Evolutionary conservation across 2,329 filamentous ascomycete species (phyloP).

Genomic region (Triangularia setosa): DNA sequence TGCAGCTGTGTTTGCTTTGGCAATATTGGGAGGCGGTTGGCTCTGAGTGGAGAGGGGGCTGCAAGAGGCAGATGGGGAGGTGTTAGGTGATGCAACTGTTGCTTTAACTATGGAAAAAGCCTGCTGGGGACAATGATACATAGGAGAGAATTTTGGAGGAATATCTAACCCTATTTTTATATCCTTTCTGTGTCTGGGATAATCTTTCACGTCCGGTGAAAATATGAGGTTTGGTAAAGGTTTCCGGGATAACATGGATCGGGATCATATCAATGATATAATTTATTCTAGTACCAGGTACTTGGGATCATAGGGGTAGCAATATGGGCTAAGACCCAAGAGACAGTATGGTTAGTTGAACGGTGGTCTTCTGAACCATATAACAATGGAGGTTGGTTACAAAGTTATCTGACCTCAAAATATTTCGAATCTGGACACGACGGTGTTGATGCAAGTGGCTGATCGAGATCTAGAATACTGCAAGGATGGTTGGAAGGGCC

Average conservation of each 20-base stretch:
- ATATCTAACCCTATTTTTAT: background rate
- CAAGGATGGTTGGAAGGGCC: background rate
- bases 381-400: no score
- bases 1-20: conserved; percentile 95
- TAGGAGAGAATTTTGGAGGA: background rate
- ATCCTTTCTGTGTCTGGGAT: background rate
- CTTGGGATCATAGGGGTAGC: background rate
- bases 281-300: no score
- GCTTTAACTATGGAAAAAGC: background rate
- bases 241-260: no score
- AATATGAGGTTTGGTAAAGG: background rate
- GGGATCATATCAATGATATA: no score
- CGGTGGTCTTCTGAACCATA: no score
- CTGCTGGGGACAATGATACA: background rate
- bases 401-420: no score
- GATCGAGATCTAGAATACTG: no score
- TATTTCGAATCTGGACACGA: no score
- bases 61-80: background rate
- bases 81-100: background rate
- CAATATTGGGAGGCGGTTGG: conserved; percentile 81
- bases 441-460: no score
- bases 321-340: no score
- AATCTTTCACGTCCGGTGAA: background rate
- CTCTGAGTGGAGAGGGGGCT: conserved; percentile 43
- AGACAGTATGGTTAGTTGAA: no score